Evolutionary conservation across 495 filamentous ascomycete genomes (phyloP), one percentile per base, ranked within the genome.

Genomic region (Xylaria flabelliformis): DNA sequence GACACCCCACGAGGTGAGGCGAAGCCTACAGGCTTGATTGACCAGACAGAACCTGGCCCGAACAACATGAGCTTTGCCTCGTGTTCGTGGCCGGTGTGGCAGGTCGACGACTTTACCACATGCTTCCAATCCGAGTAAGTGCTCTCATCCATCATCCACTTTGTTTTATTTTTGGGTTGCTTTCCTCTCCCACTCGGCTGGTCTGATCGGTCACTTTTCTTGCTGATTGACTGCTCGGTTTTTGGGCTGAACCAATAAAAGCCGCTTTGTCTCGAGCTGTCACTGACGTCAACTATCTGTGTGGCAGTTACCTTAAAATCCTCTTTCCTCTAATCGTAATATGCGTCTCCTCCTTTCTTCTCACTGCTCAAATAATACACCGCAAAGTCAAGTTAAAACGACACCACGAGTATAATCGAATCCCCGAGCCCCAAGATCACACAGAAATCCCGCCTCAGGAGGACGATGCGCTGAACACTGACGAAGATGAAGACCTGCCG

Each of bases 51-150:
- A n/a, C 21, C 48, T 36, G 48, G 69, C 69, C 46, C 36, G 59
- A 41, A 29, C 50, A 79, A 77, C 71, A 84, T 84, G 84, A 81
- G 81, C 72, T 92, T 95, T 78, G 90, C 89, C 79, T 87, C 89
- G 76, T 99, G 96, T 81, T 79, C 88, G 75, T 90, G 90, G 80
- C 92, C 94, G 59, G 84, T 94, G 76, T 99, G 96, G 96, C 87
- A 85, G 75, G 83, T 87, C 71, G 96, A 99, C 82, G 97, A 99
- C 82, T 91, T 99, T 79, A 91, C 92, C 13, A 83, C 80, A 64
- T 98, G 97, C 82, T 95, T 99, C 78, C 91, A 94, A 77, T 89
- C 88, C 84, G 94, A 97, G 95, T 97, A 82, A 82, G 92, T 83
- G 29, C 48, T n/a, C 42, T 39, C 26, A 29, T 29, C 26, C 26